A percentile compares a stretch with the other conserved stretches of the same genome.
Evolutionary conservation across 2,329 filamentous ascomycete genomes (phyloP).

Genomic region (Botrytis byssoidea): DNA sequence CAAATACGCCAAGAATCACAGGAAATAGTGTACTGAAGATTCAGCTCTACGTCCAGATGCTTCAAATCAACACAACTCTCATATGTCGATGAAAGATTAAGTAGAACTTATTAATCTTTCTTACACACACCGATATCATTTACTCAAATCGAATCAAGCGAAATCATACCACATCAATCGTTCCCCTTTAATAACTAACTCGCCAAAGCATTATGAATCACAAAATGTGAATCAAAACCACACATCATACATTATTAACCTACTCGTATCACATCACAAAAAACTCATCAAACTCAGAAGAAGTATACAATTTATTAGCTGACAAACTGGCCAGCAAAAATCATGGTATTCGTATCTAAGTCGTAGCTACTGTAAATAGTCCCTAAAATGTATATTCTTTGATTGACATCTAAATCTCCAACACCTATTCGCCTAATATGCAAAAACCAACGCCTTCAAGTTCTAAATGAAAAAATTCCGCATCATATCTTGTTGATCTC

Average conservation of each 20-base stretch:
- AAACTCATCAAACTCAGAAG: not conserved
- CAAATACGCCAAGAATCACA: no score
- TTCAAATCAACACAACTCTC: no score
- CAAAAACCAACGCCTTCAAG: not conserved
- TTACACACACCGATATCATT: no score
- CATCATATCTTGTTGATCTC: not conserved
- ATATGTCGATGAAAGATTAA: no score
- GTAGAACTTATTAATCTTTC: no score
- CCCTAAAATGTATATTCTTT: not conserved
- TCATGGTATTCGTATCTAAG: slow-evolving; percentile 4
- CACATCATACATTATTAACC: not conserved
- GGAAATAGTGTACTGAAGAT: no score
- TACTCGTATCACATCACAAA: not conserved
- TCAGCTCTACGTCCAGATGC: no score
- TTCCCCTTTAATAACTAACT: not conserved
- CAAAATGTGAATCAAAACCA: not conserved
- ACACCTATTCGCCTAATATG: not conserved
- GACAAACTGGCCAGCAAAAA: slow-evolving; percentile 6
- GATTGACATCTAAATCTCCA: not conserved
- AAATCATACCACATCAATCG: not conserved
- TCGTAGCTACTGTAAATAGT: not conserved
- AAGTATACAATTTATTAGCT: not conserved
- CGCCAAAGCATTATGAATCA: not conserved
- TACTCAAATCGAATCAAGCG: no score
- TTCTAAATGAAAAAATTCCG: not conserved